Percentiles rank a stretch among this genome's conserved stretches.
phyloP scores from a whole-genome alignment of 805 yeast species.

The Ogataea nonfermentans region DNA sequence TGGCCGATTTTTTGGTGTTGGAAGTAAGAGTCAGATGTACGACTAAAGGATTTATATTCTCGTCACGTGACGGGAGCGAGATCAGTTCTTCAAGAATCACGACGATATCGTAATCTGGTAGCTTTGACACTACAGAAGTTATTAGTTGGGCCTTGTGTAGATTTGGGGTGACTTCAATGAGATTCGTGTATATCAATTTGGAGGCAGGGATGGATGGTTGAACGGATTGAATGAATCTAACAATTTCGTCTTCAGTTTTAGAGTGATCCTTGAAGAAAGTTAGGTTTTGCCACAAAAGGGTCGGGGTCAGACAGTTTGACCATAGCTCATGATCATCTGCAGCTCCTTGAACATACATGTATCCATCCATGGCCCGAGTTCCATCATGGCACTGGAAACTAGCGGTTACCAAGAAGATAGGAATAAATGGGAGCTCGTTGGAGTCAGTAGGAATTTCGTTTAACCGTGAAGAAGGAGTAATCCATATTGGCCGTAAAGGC shows the following conservation, averaged over 20 bases:
- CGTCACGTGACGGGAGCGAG: conserved; percentile 6
- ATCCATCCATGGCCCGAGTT: conserved; percentile 43
- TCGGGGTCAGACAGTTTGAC: conserved; percentile 58
- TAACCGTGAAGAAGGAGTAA: conserved; percentile 49
- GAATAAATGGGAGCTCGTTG: conserved; percentile 37
- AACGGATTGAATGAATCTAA: conserved; percentile 7
- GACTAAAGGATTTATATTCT: conserved; percentile 19
- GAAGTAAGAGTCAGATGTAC: conserved; percentile 25
- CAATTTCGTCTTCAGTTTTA: conserved; percentile 33
- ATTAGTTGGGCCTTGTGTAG: conserved; percentile 13
- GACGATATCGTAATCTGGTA: conserved; percentile 28
- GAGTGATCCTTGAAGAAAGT: conserved; percentile 23
- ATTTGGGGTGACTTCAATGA: conserved; percentile 9
- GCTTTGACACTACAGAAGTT: not conserved
- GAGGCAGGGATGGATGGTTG: not conserved
- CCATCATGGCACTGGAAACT: conserved; percentile 65
- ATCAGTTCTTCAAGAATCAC: conserved; percentile 20
- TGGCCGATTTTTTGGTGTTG: conserved; percentile 62
- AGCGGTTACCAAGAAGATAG: conserved; percentile 54
- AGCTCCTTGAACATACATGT: conserved; percentile 82
- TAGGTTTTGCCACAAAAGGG: conserved; percentile 53
- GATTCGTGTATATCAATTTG: not conserved
- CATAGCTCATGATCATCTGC: conserved; percentile 93
- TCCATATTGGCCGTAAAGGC: conserved; percentile 68
- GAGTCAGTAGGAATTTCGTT: conserved; percentile 10